Evolutionary conservation across 495 filamentous ascomycete species (phyloP), one percentile per base, ranked within the genome.

Genomic region (Hypoxylon rickii): DNA sequence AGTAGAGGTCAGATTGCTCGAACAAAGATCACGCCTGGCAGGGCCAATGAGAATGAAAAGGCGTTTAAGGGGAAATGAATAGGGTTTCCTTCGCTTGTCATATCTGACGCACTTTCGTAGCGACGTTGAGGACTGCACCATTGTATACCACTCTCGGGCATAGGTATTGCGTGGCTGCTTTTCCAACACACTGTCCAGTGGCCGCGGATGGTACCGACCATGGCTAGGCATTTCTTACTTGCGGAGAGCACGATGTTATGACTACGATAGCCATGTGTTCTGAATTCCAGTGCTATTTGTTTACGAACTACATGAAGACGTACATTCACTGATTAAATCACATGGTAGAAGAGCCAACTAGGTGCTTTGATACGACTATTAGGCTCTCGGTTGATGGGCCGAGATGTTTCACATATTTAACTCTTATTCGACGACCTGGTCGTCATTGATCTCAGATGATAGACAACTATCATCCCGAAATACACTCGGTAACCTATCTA

Each of bases 61-160:
- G 47, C 36, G 40, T 51, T 52, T 51, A 17, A 47, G 37, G 50
- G 43, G 45, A 15, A 48, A 62, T 39, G 18, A 42, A 3, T 43
- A 40, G 21, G 43, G 51, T 43, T 34, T 48, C 29, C 15, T 8
- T 48, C 19, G 21, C 40, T 55, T 19, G 46, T 51, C 40, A 46
- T 18, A 44, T 34, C 39, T 18, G 26, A 37, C 12, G 26, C 21
- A 12, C 20, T 12, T 43, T 40, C 47, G 34, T 31, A 34, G 29
- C 12, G 18, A 44, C 15, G 36, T 5, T 26, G 18, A 45, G 29
- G 45, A 43, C 24, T 40, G 51, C 55, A 51, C 47, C 36, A 48
- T 42, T 21, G 17, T 38, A 37, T 32, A 49, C 17, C 38, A 20
- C n/a, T 36, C n/a, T 39, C 44, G 53, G 32, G 4, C 45, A 12